phyloP scores from a whole-genome alignment of 2,329 filamentous ascomycete species.

The Diaporthe velutina region DNA sequence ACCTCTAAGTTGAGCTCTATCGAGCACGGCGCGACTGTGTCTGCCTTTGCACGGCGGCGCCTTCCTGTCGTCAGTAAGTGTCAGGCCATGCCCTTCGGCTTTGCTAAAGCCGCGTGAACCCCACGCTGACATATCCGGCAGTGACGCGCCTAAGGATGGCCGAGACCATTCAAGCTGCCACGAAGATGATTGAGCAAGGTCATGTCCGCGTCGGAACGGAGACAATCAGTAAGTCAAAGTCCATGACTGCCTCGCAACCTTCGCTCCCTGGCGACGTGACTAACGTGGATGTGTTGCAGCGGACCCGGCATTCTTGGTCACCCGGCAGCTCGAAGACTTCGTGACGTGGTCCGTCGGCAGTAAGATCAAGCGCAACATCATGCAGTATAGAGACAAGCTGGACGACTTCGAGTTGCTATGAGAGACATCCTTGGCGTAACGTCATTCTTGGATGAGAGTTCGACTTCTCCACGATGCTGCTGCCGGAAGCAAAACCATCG shows the following conservation, averaged over 20 bases:
- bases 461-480: background rate
- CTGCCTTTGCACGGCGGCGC: conserved; percentile 85
- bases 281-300: conserved; percentile 48
- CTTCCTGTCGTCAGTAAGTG: conserved; percentile 79
- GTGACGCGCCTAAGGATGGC: conserved; percentile 91
- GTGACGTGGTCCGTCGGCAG: conserved; percentile 96
- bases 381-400: conserved; percentile 94
- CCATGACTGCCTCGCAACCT: background rate
- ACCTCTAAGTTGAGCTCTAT: conserved; percentile 85
- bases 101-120: background rate
- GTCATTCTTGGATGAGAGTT: background rate
- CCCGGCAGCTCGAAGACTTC: conserved; percentile 92
- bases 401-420: conserved; percentile 94
- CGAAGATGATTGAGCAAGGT: conserved; percentile 92
- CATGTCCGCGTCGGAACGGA: conserved; percentile 94
- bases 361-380: conserved; percentile 96
- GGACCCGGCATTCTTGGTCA: conserved; percentile 90
- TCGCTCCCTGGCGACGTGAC: background rate
- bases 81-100: background rate
- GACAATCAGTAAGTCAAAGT: conserved; percentile 69
- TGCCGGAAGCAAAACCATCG: background rate
- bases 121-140: background rate
- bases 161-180: conserved; percentile 86
- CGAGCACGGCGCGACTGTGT: conserved; percentile 90
- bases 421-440: conserved; percentile 43